These are phyloP conservation scores for Capsicum baccatum DNA, from an alignment of 257 asterid species.

Conservation along the genomic window DNA sequence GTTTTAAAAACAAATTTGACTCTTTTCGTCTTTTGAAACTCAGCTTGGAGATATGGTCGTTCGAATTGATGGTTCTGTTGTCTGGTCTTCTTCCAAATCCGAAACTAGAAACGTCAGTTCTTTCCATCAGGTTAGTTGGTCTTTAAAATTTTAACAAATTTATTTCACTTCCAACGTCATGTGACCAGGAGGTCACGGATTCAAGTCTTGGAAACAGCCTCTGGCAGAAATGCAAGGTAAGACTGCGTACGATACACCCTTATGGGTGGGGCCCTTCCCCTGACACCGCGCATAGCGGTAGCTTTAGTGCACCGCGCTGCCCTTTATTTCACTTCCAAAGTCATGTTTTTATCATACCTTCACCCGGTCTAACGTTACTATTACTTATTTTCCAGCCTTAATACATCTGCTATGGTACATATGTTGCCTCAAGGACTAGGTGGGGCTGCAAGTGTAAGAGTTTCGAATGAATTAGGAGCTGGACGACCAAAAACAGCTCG, in stretches of 20 bases:
- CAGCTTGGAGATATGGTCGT: conserved; percentile 83
- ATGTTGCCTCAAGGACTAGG: conserved; percentile 81
- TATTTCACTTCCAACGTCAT: not conserved
- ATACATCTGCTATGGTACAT: conserved; percentile 61
- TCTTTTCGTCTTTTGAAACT: not conserved
- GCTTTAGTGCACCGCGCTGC: too few relatives aligned
- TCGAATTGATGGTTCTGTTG: conserved; percentile 68
- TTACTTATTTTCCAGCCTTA: conserved; percentile 46
- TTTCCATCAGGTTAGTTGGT: conserved; percentile 59
- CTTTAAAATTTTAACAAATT: too few relatives aligned
- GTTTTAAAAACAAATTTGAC: not conserved
- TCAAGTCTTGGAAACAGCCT: too few relatives aligned
- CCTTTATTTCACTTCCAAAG: not conserved
- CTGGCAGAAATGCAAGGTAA: too few relatives aligned
- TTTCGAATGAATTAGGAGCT: conserved; percentile 74
- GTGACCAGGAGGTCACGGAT: too few relatives aligned
- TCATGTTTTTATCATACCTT: not conserved
- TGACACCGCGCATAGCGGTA: too few relatives aligned
- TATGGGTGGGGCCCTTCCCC: too few relatives aligned
- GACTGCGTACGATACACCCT: too few relatives aligned
- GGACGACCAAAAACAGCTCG: conserved; percentile 60
- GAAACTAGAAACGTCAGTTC: conserved; percentile 71
- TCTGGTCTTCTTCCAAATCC: conserved; percentile 77
- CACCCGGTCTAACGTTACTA: not conserved
- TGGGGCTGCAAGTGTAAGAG: conserved; percentile 65